Evolutionary conservation across 2,329 filamentous ascomycete species (phyloP).

Genomic region (Laburnicola sp.): DNA sequence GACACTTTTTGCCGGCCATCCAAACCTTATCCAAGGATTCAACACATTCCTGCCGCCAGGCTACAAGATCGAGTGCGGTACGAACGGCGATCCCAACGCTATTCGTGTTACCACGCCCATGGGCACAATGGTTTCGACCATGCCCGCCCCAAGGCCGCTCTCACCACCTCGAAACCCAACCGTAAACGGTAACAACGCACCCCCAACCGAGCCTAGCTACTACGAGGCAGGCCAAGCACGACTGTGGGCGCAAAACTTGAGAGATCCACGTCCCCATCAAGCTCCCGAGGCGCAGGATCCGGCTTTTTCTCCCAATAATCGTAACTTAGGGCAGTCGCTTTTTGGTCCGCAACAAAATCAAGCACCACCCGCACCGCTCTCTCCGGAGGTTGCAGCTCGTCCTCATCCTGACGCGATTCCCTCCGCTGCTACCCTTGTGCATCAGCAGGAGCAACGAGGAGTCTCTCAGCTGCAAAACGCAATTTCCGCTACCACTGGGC

Average conservation of each 20-base stretch:
- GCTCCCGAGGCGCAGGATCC: constrained; percentile 42
- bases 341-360: constrained; percentile 42
- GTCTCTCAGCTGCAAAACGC: constrained; percentile 69
- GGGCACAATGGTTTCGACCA: constrained; percentile 92
- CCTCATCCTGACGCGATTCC: constrained; percentile 41
- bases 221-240: constrained; percentile 41
- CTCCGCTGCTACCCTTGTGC: constrained; percentile 53
- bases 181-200: constrained; percentile 59
- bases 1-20: constrained; percentile 91
- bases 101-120: constrained; percentile 97
- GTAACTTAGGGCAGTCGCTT: constrained; percentile 46
- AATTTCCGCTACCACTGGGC: constrained; percentile 60
- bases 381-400: constrained; percentile 41
- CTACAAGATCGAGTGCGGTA: constrained; percentile 94
- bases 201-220: constrained; percentile 46
- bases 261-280: constrained; percentile 21
- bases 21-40: constrained; percentile 93
- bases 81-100: constrained; percentile 90
- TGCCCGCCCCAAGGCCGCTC: constrained; percentile 59
- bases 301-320: constrained; percentile 51
- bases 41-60: constrained; percentile 96
- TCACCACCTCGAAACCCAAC: constrained; percentile 52
- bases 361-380: constrained; percentile 39
- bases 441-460: constrained; percentile 67
- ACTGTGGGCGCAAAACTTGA: constrained; percentile 46